Conservation (phyloP, 805 yeast species). For the Candida odintsovae region DNA sequence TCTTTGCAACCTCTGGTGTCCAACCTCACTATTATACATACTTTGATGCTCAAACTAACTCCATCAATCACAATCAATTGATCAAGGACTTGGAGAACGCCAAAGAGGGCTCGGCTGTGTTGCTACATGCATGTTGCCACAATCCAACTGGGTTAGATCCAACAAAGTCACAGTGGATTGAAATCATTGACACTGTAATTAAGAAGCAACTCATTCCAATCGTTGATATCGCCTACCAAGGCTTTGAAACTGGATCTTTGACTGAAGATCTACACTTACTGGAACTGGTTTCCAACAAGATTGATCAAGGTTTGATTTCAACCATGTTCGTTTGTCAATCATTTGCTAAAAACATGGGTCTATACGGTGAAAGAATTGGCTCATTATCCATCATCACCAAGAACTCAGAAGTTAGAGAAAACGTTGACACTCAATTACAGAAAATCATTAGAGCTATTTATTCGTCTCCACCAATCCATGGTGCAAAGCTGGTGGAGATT, state of each 20-base stretch:
- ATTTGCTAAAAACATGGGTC: slow-evolving; percentile 91
- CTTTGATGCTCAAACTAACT: slow-evolving; percentile 57
- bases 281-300: slow-evolving; percentile 36
- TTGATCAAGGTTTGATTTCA: slow-evolving; percentile 37
- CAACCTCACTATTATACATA: slow-evolving; percentile 59
- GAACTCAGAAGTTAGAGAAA: slow-evolving; percentile 41
- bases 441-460: slow-evolving; percentile 78
- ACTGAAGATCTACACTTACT: slow-evolving; percentile 62
- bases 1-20: slow-evolving; percentile 70
- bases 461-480: slow-evolving; percentile 94
- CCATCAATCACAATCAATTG: slow-evolving; percentile 61
- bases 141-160: slow-evolving; percentile 97
- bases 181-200: slow-evolving; percentile 59
- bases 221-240: slow-evolving; percentile 94
- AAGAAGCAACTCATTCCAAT: slow-evolving; percentile 65
- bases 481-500: slow-evolving; percentile 80
- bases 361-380: slow-evolving; percentile 94
- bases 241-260: slow-evolving; percentile 83
- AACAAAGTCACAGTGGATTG: slow-evolving; percentile 71
- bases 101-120: slow-evolving; percentile 55
- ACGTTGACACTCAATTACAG: slow-evolving; percentile 74
- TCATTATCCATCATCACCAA: slow-evolving; percentile 64
- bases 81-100: slow-evolving; percentile 50
- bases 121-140: slow-evolving; percentile 93
- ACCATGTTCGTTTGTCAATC: slow-evolving; percentile 75